Evolutionary conservation across 352 stramenopile genomes (phyloP).

Genomic region (Phytophthora pinifolia): DNA sequence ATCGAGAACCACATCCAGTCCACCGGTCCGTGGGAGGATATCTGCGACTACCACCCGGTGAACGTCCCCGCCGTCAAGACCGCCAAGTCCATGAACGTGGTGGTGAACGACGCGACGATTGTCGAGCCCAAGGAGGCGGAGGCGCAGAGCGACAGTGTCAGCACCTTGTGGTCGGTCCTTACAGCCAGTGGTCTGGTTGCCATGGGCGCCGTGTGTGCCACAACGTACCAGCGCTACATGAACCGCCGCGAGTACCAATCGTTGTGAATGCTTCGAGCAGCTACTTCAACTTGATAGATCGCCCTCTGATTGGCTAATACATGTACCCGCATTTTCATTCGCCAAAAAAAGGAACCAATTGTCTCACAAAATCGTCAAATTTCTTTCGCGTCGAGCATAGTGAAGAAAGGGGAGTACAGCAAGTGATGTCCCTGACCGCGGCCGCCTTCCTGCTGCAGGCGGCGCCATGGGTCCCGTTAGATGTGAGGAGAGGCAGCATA

Average conservation of each 20-base stretch:
- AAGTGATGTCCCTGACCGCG: conserved; percentile 24
- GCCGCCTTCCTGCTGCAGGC: conserved; percentile 58
- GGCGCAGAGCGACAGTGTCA: conserved; percentile 1
- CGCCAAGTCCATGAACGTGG: conserved; percentile 30
- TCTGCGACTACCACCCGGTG: conserved; percentile 69
- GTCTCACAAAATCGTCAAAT: no score
- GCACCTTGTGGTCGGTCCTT: conserved; percentile 37
- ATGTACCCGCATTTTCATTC: conserved; percentile 29
- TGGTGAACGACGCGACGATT: conserved; percentile 29
- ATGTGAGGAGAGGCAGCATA: conserved; percentile 52
- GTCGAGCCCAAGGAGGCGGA: conserved; percentile 18
- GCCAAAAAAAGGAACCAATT: no score
- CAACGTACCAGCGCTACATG: conserved; percentile 48
- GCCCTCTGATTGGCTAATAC: conserved; percentile 14
- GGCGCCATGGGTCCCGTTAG: conserved; percentile 45
- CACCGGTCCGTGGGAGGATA: conserved; percentile 71
- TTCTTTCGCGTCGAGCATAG: conserved; percentile 19
- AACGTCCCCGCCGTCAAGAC: conserved; percentile 29
- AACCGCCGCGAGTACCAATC: conserved; percentile 44
- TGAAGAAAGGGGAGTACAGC: conserved; percentile 6
- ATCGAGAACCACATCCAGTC: conserved; percentile 54
- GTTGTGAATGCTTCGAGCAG: conserved; percentile 23
- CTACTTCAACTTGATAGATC: background rate
- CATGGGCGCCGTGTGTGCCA: conserved; percentile 37
- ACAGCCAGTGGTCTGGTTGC: conserved; percentile 38